phyloP scores from a whole-genome alignment of 108 stramenopile species.

The Aurantiochytrium sp. region DNA sequence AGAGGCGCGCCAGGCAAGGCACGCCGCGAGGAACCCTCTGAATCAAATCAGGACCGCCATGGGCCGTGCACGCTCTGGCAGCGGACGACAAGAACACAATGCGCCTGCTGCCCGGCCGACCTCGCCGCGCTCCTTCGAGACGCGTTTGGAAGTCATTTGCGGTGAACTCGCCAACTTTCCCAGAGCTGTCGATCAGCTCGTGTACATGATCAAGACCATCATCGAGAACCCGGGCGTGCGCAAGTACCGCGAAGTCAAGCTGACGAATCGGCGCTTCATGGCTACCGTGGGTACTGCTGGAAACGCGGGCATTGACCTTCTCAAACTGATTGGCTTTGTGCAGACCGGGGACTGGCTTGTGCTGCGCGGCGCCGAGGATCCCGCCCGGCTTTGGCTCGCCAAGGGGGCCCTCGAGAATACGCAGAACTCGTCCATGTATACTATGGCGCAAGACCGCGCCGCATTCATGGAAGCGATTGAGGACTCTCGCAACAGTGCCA shows the following conservation, averaged over 20 bases:
- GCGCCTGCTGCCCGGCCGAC: background rate
- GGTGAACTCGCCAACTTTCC: background rate
- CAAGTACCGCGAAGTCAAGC: background rate
- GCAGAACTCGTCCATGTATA: background rate
- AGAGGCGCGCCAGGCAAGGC: background rate
- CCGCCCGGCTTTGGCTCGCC: constrained; percentile 9
- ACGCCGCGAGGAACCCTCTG: background rate
- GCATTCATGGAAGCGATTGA: background rate
- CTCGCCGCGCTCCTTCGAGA: background rate
- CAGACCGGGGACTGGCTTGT: background rate
- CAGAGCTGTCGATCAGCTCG: background rate
- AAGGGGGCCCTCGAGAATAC: background rate
- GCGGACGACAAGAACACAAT: background rate
- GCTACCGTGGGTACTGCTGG: background rate
- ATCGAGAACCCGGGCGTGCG: background rate
- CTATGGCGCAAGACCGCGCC: background rate
- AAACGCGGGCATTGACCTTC: background rate
- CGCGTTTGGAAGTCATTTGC: background rate
- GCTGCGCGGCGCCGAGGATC: background rate
- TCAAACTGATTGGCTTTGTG: background rate
- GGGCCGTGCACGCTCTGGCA: background rate
- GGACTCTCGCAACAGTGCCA: background rate
- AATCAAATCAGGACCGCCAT: background rate
- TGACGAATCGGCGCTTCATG: background rate
- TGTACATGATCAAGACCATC: constrained; percentile 11